Base-by-base conservation (phyloP, 108 stramenopile genomes). In the Cyclotella atomus region DNA sequence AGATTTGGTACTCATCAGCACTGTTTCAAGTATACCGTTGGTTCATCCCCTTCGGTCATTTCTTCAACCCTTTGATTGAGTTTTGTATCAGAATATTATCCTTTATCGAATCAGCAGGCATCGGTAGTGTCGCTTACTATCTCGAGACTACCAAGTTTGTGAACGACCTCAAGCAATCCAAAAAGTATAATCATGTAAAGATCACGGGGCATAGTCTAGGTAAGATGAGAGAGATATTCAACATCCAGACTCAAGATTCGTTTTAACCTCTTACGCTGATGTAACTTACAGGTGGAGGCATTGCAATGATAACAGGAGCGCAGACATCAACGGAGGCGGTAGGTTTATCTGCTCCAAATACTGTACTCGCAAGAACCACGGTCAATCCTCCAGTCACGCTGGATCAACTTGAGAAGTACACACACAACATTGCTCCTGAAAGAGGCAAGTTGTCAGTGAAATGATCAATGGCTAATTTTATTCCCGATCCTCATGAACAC, bases 301-400 rank as follows among this genome's bases (percentile, higher is more conserved):
- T 83, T 19, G 82, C 82, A 14, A 27, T 83, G 2, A 78, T 83
- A 24, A 68, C 82, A 28, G 82, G 82, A n/a, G 68, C 70, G 29
- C 82, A 83, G 45, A 59, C 68, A 10, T 34, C 68, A 10, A 34
- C 46, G 10, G 44, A 57, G 16, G 68, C 82, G 0, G 50, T 83
- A 16, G 82, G 59, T 0, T 21, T 83, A 17, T 78, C 77, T n/a
- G 82, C 64, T 10, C 67, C 68, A n/a, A 83, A 83, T 38, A 76
- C 77, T 29, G 67, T 68, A 59, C 77, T 83, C 3, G 77, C 77
- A 17, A 38, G 82, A 3, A 21, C 74, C 17, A 69, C 82, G 0
- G 74, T 83, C 53, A 19, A 57, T 35, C 72, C 72, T 6, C 59
- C 65, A 3, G n/a, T 83, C 4, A 54, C 65, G 21, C n/a, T 46